A percentile compares a stretch with the other conserved stretches of the same genome.
Evolutionary conservation across 1,284 basidiomycete species (phyloP).

Genomic region (Cystobasidium pallidum): DNA sequence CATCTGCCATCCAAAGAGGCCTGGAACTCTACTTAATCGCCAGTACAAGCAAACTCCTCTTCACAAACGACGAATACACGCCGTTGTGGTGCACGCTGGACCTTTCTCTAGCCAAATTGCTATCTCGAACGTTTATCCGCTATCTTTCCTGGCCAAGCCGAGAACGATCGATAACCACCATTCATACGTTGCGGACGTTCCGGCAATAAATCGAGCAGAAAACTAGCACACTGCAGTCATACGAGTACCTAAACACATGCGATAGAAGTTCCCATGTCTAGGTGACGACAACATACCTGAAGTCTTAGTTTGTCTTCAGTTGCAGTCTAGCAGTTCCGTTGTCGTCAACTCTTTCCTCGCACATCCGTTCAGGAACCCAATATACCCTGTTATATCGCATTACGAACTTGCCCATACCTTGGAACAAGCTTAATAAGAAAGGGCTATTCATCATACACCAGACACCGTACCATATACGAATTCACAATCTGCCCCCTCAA

Average conservation of each 20-base stretch:
- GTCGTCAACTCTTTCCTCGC: not conserved
- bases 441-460: too few species aligned
- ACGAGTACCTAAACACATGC: not conserved
- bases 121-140: not conserved
- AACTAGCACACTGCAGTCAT: not conserved
- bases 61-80: not conserved
- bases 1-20: too few species aligned
- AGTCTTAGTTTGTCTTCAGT: not conserved
- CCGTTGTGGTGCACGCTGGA: too few species aligned
- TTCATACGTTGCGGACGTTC: too few species aligned
- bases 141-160: not conserved
- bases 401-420: too few species aligned
- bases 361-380: not conserved
- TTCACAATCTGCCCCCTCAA: not conserved
- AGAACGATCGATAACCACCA: constrained; percentile 2
- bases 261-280: not conserved
- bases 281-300: not conserved
- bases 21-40: too few species aligned
- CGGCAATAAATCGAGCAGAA: too few species aligned
- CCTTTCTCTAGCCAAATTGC: not conserved
- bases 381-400: not conserved
- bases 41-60: not conserved
- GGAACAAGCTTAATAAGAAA: too few species aligned
- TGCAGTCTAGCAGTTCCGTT: not conserved
- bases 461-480: too few species aligned